Conservation (phyloP, 2,329 filamentous ascomycete species). For the Colletotrichum godetiae region DNA sequence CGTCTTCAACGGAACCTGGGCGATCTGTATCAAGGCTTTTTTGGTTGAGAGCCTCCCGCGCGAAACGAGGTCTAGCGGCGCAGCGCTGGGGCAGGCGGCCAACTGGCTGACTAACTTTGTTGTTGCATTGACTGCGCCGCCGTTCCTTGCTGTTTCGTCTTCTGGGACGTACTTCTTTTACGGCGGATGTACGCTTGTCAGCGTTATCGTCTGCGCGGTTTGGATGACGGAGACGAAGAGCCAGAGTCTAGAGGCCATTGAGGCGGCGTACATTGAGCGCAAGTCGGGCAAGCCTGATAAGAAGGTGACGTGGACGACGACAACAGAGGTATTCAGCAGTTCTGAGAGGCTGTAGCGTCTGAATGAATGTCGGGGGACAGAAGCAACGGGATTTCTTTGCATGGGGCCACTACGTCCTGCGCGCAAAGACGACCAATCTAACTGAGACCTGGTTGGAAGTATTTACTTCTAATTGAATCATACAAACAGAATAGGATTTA, state of each 20-base stretch:
- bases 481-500: too few species aligned
- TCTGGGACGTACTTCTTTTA: constrained; percentile 60
- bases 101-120: constrained; percentile 62
- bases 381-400: too few species aligned
- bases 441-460: too few species aligned
- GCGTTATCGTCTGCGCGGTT: constrained; percentile 46
- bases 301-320: too few species aligned
- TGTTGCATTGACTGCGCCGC: constrained; percentile 56
- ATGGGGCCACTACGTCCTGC: too few species aligned
- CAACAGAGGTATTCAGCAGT: too few species aligned
- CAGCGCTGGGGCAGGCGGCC: constrained; percentile 61
- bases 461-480: too few species aligned
- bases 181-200: constrained; percentile 50
- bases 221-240: constrained; percentile 58
- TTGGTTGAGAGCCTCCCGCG: constrained; percentile 67
- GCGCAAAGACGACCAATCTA: too few species aligned
- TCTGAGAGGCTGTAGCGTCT: too few species aligned
- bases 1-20: constrained; percentile 61
- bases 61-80: constrained; percentile 64
- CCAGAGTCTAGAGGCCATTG: constrained; percentile 52
- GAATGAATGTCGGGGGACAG: too few species aligned
- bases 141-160: constrained; percentile 49
- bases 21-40: constrained; percentile 61
- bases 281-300: background rate
- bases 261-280: background rate